Evolutionary conservation across 2,329 filamentous ascomycete genomes (phyloP).

Genomic region (Coleophoma cylindrospora): DNA sequence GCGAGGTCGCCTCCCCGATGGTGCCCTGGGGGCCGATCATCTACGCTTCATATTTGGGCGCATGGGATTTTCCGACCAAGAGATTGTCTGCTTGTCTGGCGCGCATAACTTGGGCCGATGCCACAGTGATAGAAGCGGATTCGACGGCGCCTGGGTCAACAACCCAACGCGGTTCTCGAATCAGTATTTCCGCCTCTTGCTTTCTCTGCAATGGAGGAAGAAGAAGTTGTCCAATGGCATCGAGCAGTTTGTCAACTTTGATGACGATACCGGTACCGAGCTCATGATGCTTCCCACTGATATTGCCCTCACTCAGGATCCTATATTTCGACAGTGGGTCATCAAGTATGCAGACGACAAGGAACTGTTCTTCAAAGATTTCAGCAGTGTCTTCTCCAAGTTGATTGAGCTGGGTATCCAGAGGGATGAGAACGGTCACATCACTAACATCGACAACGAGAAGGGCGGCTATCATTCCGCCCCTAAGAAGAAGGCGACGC

Average conservation of each 20-base stretch:
- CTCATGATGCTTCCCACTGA: constrained; percentile 66
- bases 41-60: constrained; percentile 50
- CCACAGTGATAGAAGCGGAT: constrained; percentile 49
- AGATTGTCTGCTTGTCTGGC: constrained; percentile 51
- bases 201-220: constrained; percentile 47
- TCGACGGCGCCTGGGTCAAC: constrained; percentile 54
- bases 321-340: constrained; percentile 49
- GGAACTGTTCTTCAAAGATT: constrained; percentile 57
- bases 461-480: constrained; percentile 51
- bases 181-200: constrained; percentile 49
- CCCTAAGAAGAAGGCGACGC: constrained; percentile 45
- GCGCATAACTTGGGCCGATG: constrained; percentile 53
- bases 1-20: constrained; percentile 51
- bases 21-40: constrained; percentile 47
- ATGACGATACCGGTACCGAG: constrained; percentile 47
- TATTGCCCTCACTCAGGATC: constrained; percentile 50
- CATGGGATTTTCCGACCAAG: constrained; percentile 56
- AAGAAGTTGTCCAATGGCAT: constrained; percentile 46
- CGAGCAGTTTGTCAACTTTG: constrained; percentile 53
- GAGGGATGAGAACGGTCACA: constrained; percentile 44
- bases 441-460: constrained; percentile 52
- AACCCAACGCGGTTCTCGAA: constrained; percentile 55
- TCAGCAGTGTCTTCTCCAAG: constrained; percentile 53
- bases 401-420: constrained; percentile 55
- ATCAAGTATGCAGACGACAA: constrained; percentile 55